Conservation (phyloP, 805 yeast species). For the Candida nemodendra region DNA sequence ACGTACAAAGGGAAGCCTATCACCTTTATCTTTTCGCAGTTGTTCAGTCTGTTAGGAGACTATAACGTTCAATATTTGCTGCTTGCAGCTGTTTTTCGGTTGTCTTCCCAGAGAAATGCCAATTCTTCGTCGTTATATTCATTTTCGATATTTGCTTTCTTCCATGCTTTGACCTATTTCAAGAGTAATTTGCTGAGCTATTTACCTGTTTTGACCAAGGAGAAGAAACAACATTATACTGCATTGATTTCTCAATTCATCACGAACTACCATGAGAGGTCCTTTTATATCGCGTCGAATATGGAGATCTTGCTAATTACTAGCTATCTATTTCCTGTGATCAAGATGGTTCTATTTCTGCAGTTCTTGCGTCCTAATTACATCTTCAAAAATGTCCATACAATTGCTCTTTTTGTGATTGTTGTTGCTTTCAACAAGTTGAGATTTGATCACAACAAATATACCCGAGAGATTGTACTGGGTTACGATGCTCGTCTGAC, state of each 20-base stretch:
- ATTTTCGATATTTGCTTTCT: conserved; percentile 59
- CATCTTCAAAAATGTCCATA: conserved; percentile 30
- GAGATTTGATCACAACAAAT: conserved; percentile 56
- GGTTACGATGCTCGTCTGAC: conserved; percentile 45
- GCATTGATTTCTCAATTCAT: conserved; percentile 33
- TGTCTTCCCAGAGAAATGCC: conserved; percentile 28
- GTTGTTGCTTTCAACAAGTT: conserved; percentile 58
- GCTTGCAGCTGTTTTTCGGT: conserved; percentile 39
- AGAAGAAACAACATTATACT: conserved; percentile 29
- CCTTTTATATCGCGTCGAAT: conserved; percentile 44
- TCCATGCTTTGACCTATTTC: conserved; percentile 62
- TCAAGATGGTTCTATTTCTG: conserved; percentile 42
- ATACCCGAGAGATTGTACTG: conserved; percentile 49
- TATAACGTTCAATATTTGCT: conserved; percentile 66
- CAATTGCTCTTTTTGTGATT: conserved; percentile 39
- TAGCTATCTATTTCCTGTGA: conserved; percentile 38
- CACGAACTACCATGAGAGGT: conserved; percentile 41
- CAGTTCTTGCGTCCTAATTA: conserved; percentile 31
- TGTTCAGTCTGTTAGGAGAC: conserved; percentile 37
- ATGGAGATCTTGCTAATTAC: conserved; percentile 44
- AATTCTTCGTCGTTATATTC: conserved; percentile 48
- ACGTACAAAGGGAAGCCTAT: conserved; percentile 44
- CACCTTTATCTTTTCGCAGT: conserved; percentile 28
- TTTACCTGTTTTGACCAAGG: conserved; percentile 36
- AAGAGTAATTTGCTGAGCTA: conserved; percentile 54